phyloP scores from a whole-genome alignment of 2,329 filamentous ascomycete genomes.

The Dothistroma septosporum region DNA sequence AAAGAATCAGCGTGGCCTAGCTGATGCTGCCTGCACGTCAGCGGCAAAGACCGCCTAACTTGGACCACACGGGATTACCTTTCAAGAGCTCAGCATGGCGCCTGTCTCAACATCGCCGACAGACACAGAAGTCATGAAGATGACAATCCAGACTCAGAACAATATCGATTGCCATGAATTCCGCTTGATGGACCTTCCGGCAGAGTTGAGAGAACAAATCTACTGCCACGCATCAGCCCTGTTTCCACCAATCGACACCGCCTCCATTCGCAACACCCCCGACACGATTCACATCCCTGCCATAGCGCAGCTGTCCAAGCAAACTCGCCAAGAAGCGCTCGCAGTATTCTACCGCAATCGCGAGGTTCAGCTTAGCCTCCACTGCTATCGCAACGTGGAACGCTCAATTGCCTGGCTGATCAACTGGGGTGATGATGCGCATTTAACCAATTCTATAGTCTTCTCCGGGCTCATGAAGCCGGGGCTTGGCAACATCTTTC shows the following conservation, averaged over 20 bases:
- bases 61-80: too few species aligned
- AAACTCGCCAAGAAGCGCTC: conserved; percentile 7
- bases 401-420: conserved; percentile 6
- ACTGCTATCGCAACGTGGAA: conserved; percentile 7
- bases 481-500: neutral
- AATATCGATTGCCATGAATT: neutral
- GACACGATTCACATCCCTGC: conserved; percentile 4
- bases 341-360: conserved; percentile 13
- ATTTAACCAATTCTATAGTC: neutral
- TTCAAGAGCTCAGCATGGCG: too few species aligned
- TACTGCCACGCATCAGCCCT: conserved; percentile 6
- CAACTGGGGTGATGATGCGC: neutral
- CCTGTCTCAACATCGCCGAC: too few species aligned
- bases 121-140: neutral
- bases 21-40: too few species aligned
- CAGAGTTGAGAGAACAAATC: conserved; percentile 7
- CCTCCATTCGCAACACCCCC: conserved; percentile 8
- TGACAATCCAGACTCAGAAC: neutral
- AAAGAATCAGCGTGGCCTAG: too few species aligned
- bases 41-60: too few species aligned
- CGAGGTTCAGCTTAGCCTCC: conserved; percentile 10
- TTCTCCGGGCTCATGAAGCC: neutral
- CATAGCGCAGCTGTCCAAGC: conserved; percentile 6
- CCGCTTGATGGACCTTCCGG: conserved; percentile 1
- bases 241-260: conserved; percentile 12